A percentile compares a stretch with the other conserved stretches of the same genome.
Conservation (phyloP, 768 basidiomycete species). For the Suillus alpinus region DNA sequence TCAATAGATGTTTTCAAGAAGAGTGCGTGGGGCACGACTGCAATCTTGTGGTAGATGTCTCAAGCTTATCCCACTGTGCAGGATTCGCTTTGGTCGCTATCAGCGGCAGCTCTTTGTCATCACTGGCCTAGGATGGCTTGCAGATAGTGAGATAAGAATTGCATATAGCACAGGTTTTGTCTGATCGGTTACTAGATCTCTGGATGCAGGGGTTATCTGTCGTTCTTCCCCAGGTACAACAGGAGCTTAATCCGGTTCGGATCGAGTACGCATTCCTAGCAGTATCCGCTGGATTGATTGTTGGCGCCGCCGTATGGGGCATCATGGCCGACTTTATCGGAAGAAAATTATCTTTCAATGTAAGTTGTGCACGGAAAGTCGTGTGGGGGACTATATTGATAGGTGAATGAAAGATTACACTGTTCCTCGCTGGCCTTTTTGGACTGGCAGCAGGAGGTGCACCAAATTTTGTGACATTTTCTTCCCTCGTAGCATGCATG, state of each 20-base stretch:
- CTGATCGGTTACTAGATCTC: conserved; percentile 12
- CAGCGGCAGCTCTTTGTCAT: conserved; percentile 46
- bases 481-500: conserved; percentile 42
- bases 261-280: conserved; percentile 46
- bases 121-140: conserved; percentile 48
- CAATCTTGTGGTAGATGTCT: not conserved
- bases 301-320: conserved; percentile 49
- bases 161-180: conserved; percentile 25
- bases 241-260: conserved; percentile 40
- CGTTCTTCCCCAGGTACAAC: conserved; percentile 41
- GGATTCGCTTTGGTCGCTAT: conserved; percentile 50
- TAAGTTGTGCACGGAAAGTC: not conserved
- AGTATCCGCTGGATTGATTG: conserved; percentile 44
- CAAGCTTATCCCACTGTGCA: conserved; percentile 14
- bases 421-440: conserved; percentile 42
- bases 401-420: conserved; percentile 22
- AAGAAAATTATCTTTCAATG: conserved; percentile 43
- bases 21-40: conserved; percentile 32
- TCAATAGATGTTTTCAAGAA: conserved; percentile 45
- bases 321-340: conserved; percentile 48
- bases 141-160: conserved; percentile 37
- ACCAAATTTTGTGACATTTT: conserved; percentile 44
- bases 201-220: conserved; percentile 49
- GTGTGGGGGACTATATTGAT: not conserved
- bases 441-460: conserved; percentile 49